Evolutionary conservation across 768 basidiomycete genomes (phyloP).

Genomic region (Xanthoconium stramineum): DNA sequence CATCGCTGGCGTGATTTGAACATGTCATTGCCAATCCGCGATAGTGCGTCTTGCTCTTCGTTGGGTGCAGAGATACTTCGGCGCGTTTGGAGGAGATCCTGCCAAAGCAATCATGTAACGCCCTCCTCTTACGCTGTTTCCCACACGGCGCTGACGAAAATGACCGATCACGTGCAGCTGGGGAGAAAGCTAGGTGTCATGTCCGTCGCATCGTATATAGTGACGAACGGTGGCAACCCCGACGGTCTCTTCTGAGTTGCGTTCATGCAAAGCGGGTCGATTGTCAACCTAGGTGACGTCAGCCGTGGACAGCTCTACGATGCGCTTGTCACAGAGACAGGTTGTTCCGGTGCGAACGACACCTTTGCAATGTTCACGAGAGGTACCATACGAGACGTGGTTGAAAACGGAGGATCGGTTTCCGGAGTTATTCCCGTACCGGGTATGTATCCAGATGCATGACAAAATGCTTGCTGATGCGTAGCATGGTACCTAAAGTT

Average conservation of each 20-base stretch:
- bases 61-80: conserved; percentile 62
- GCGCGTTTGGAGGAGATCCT: conserved; percentile 55
- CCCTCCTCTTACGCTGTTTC: background rate
- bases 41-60: conserved; percentile 38
- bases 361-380: conserved; percentile 34
- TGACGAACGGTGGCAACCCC: conserved; percentile 21
- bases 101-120: conserved; percentile 35
- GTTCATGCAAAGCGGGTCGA: conserved; percentile 42
- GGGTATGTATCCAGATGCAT: background rate
- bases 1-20: too few species aligned
- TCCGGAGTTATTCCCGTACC: conserved; percentile 19
- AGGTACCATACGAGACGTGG: conserved; percentile 28
- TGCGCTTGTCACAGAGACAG: conserved; percentile 25
- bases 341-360: conserved; percentile 27
- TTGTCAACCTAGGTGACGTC: conserved; percentile 22
- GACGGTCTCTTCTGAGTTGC: conserved; percentile 9
- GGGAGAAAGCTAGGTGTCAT: conserved; percentile 39
- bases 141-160: background rate
- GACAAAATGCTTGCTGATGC: too few species aligned
- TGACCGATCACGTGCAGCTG: conserved; percentile 7
- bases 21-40: too few species aligned
- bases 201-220: conserved; percentile 27
- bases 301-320: conserved; percentile 25
- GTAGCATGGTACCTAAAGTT: too few species aligned
- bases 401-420: conserved; percentile 31